Evolutionary conservation across 257 asterid genomes (phyloP).

Genomic region (Euphrasia confusa): DNA sequence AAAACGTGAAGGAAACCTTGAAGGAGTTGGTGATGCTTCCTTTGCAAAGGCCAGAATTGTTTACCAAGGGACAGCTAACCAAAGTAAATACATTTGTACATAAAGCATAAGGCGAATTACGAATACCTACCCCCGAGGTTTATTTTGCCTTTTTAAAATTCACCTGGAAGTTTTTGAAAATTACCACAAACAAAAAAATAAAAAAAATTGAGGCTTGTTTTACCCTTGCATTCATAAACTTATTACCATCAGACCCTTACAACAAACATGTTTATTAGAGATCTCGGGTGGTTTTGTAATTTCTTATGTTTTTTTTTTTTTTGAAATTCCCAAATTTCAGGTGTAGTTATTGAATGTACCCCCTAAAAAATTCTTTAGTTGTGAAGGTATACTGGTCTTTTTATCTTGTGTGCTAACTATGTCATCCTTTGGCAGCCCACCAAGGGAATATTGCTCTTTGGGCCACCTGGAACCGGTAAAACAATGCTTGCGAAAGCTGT

Average conservation of each 20-base stretch:
- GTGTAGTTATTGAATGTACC: background rate
- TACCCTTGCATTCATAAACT: background rate
- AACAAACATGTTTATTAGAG: no score
- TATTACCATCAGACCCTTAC: no score
- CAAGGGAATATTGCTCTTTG: slow-evolving; percentile 53
- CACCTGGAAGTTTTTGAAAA: background rate
- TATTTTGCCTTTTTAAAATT: background rate
- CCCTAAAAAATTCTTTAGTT: background rate
- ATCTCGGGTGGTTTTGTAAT: background rate
- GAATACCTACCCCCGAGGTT: background rate
- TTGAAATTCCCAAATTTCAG: background rate
- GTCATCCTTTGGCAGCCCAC: slow-evolving; percentile 35
- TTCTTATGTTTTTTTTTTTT: background rate
- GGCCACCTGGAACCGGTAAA: slow-evolving; percentile 59
- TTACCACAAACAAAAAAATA: no score
- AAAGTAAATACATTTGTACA: slow-evolving; percentile 33
- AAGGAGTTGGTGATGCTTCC: slow-evolving; percentile 54
- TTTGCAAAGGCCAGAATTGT: slow-evolving; percentile 51
- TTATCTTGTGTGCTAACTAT: slow-evolving; percentile 18
- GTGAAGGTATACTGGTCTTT: no score
- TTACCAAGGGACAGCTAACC: slow-evolving; percentile 48
- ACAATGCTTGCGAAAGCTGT: slow-evolving; percentile 59
- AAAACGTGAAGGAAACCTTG: slow-evolving; percentile 46
- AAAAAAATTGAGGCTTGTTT: background rate
- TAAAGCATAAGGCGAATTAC: background rate